These are phyloP conservation scores for Clarireedia hainanense DNA, from an alignment of 2,329 filamentous ascomycete species.

Conservation along the genomic window DNA sequence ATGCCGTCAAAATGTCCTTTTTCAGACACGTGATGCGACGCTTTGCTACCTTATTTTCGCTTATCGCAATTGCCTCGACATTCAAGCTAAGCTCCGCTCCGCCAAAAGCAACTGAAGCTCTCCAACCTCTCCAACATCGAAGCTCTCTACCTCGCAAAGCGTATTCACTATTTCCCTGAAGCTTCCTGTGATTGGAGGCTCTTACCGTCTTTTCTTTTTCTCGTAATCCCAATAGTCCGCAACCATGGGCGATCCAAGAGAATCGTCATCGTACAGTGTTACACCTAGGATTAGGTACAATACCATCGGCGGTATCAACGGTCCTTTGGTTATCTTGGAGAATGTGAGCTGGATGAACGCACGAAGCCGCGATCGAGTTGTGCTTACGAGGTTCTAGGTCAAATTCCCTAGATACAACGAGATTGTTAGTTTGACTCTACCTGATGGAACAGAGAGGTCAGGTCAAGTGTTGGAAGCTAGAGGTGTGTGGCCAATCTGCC, in stretches of 20 bases:
- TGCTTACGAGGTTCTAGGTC: slow-evolving; percentile 51
- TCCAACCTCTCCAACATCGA: slow-evolving; percentile 10
- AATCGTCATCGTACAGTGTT: slow-evolving; percentile 36
- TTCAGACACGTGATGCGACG: not conserved
- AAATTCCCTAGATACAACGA: slow-evolving; percentile 98
- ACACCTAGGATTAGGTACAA: slow-evolving; percentile 84
- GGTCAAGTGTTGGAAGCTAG: slow-evolving; percentile 96
- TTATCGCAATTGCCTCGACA: slow-evolving; percentile 13
- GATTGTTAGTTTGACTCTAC: slow-evolving; percentile 91
- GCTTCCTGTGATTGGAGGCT: slow-evolving; percentile 9
- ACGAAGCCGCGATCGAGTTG: not conserved
- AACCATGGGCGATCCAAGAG: slow-evolving; percentile 30
- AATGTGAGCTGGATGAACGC: slow-evolving; percentile 56
- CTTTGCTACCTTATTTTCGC: slow-evolving; percentile 5
- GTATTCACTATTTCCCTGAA: slow-evolving; percentile 6
- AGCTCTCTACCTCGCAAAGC: slow-evolving; percentile 3
- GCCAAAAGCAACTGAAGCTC: slow-evolving; percentile 9
- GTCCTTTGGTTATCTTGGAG: slow-evolving; percentile 93
- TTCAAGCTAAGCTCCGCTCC: slow-evolving; percentile 9
- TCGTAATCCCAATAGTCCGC: slow-evolving; percentile 6
- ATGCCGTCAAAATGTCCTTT: no score
- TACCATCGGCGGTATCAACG: slow-evolving; percentile 96
- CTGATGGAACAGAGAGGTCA: slow-evolving; percentile 87
- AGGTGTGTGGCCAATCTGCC: slow-evolving; percentile 47
- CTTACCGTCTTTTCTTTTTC: not conserved